Evolutionary conservation across 73 alveolate genomes (phyloP), one percentile per base, ranked within the genome.

Genomic region (Paraurostyla sp.): DNA sequence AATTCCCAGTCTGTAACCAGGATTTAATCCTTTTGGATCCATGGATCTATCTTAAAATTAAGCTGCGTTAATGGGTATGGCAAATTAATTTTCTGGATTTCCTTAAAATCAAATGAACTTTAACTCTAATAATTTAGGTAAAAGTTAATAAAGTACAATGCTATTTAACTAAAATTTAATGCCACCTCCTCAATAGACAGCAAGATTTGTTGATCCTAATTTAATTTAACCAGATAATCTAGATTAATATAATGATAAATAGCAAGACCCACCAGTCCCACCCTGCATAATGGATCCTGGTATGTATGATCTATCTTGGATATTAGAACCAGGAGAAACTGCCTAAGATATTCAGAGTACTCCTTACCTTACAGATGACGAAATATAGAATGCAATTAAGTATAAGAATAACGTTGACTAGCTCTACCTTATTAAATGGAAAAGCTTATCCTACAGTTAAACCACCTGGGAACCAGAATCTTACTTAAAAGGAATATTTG

Each of bases 381-480:
- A 78, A 32, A 78, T 78, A 9, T 33, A 78, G 27, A 0, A 51
- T 27, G 89, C 89, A 0, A 54, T 78, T 1, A 42, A 49, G 25
- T 2, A 11, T 1, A 78, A 78, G 60, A 36, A 49, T 22, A 32
- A 36, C 29, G 89, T 78, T 6, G 89, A 78, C 30, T 23, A 78
- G 40, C 88, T 95, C 0, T 95, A 93, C 84, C 88, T 93, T 9
- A 93, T 95, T 27, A 95, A 95, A 68, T 95, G 98, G 98, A 93
- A 89, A 68, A 88, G 88, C 76, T 75, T 95, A 23, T 91, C 97
- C 40, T 95, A 93, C 60, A 46, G 69, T 36, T 93, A 91, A 59
- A 15, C 94, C 2, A 91, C 98, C 18, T 95, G 98, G 98, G 98
- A 95, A 75, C 95, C 94, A 15, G 95, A 91, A 57, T 82, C 93